Evolutionary conservation across 805 yeast species (phyloP), one percentile per base, ranked within the genome.

Genomic region (Pichia thaimueangensis): DNA sequence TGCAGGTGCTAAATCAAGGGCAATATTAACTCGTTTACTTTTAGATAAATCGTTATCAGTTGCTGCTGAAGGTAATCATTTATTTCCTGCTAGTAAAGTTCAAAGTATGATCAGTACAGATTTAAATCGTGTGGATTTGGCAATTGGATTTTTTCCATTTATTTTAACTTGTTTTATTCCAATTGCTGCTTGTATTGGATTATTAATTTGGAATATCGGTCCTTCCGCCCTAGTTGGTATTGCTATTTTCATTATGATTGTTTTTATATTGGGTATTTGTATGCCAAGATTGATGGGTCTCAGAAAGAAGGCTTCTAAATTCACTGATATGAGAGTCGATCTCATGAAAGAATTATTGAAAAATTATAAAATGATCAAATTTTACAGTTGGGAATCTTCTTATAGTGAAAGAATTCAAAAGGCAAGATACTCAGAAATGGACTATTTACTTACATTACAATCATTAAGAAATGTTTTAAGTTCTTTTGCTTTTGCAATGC

Each of bases 371-470:
- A 71, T 81, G 62, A 82, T 89, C 60, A 89, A 89, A 65, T 82
- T 76, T 55, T 89, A 88, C 59, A 82, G 93, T 5, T 89, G 96
- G 96, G 97, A 89, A 59, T 70, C 69, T 31, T 85, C 96, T 1
- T 89, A 86, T 57, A 69, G 71, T 45, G 59, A 70, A 9, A 69
- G 70, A 41, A 71, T 89, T 30, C 53, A 71, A 20, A 68, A 65
- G 3, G 69, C 75, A 12, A 76, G 97, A 62, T 52, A 57, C 1
- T 56, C 63, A n/a, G 96, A 88, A 62, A 78, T 83, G 71, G 51
- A 54, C 4, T 60, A 68, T 31, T 68, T 88, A 31, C 71, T 78
- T 46, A 65, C 62, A 36, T 71, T 86, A 68, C 89, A 84, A 53
- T 64, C 74, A 23, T 58, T 74, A n/a, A 76, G 88, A 57, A 82